Evolutionary conservation across 768 basidiomycete genomes (phyloP).

Genomic region (Lentinus brumalis): DNA sequence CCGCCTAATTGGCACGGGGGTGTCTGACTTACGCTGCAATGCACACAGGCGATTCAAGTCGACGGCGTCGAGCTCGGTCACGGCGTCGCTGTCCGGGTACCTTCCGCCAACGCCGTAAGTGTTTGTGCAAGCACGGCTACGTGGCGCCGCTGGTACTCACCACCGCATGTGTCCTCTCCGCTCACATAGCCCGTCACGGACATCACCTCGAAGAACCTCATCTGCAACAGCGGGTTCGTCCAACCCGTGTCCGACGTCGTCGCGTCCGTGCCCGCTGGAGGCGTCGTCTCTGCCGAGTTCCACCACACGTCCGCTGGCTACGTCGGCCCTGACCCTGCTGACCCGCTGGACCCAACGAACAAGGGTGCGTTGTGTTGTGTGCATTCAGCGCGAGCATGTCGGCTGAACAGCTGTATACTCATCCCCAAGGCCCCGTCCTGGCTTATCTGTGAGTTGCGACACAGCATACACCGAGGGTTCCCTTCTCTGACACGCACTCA

Average conservation of each 20-base stretch:
- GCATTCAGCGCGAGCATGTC: not conserved
- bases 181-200: constrained; percentile 51
- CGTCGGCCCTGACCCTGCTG: constrained; percentile 46
- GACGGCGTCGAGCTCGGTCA: constrained; percentile 53
- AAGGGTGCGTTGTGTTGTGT: constrained; percentile 41
- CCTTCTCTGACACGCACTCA: not conserved
- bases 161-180: not conserved
- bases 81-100: constrained; percentile 45
- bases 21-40: not conserved
- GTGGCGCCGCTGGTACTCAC: not conserved
- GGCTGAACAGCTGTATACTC: not conserved
- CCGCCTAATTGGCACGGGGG: not conserved
- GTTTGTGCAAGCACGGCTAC: constrained; percentile 6
- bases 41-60: constrained; percentile 45
- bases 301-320: constrained; percentile 50
- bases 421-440: constrained; percentile 4
- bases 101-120: constrained; percentile 48
- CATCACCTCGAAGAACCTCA: constrained; percentile 53
- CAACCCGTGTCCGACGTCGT: constrained; percentile 46
- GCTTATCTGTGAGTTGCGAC: constrained; percentile 7
- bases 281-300: constrained; percentile 53
- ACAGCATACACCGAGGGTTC: not conserved
- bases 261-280: constrained; percentile 54
- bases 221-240: constrained; percentile 62
- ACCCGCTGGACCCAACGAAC: constrained; percentile 51